phyloP scores from a whole-genome alignment of 2,329 filamentous ascomycete genomes.

The Parastagonospora avenae region DNA sequence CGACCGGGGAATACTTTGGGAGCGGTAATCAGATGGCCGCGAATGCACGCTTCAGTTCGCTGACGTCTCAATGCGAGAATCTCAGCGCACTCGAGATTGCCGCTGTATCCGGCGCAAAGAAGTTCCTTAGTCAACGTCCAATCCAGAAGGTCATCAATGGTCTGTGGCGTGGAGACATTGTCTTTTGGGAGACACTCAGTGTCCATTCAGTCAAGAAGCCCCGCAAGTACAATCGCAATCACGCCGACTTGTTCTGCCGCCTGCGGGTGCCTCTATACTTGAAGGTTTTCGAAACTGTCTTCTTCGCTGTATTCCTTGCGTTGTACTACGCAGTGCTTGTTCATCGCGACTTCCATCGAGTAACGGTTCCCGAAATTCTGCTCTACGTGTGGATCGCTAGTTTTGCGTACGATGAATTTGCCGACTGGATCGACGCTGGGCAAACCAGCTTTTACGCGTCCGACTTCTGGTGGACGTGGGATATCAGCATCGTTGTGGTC shows the following conservation, averaged over 20 bases:
- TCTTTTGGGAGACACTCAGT: conserved; percentile 83
- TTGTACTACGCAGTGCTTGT: conserved; percentile 89
- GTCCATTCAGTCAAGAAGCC: conserved; percentile 76
- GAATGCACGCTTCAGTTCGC: conserved; percentile 59
- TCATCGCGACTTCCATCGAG: conserved; percentile 67
- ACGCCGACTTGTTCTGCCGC: conserved; percentile 61
- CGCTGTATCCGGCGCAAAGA: conserved; percentile 79
- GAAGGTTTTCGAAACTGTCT: conserved; percentile 81
- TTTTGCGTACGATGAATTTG: conserved; percentile 80
- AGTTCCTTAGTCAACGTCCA: conserved; percentile 78
- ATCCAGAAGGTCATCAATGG: conserved; percentile 84
- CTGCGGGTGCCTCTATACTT: conserved; percentile 81
- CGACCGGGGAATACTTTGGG: conserved; percentile 30
- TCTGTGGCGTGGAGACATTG: conserved; percentile 81
- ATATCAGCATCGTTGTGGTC: conserved; percentile 68
- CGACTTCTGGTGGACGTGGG: conserved; percentile 43
- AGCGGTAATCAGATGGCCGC: conserved; percentile 34
- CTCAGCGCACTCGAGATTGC: conserved; percentile 89
- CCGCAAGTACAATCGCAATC: conserved; percentile 70
- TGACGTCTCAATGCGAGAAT: conserved; percentile 74
- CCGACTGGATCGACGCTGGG: conserved; percentile 79
- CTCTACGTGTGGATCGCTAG: conserved; percentile 87
- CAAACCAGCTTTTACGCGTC: conserved; percentile 67
- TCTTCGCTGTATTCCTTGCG: conserved; percentile 76
- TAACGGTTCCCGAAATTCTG: conserved; percentile 72